A percentile compares a stretch with the other conserved stretches of the same genome.
Evolutionary conservation across 495 filamentous ascomycete genomes (phyloP).

Genomic region (Astrothelium macrocarpum): DNA sequence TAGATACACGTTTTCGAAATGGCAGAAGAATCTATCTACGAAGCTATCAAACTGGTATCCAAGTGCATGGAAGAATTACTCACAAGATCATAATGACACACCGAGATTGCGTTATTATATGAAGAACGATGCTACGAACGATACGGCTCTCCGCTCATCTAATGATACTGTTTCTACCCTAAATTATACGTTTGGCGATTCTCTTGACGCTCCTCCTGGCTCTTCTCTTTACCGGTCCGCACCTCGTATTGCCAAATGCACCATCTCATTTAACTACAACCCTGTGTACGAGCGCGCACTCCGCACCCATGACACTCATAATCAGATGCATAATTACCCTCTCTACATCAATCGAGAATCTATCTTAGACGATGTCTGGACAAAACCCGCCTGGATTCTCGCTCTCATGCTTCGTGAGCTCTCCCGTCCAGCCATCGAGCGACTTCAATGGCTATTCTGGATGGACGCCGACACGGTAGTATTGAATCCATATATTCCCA

Average conservation of each 20-base stretch:
- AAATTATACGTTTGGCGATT: not conserved
- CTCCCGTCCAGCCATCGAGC: constrained; percentile 37
- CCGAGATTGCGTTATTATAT: not conserved
- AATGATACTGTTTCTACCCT: not conserved
- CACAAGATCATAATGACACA: not conserved
- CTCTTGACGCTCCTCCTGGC: not conserved
- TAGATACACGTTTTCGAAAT: not conserved
- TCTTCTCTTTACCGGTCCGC: not conserved
- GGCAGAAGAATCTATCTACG: not conserved
- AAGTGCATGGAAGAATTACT: not conserved
- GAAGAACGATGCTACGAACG: not conserved
- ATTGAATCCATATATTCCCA: constrained; percentile 43
- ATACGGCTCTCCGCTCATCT: not conserved
- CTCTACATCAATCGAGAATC: constrained; percentile 26
- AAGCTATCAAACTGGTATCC: constrained; percentile 1
- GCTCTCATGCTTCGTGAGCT: constrained; percentile 41
- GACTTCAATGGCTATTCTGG: constrained; percentile 47
- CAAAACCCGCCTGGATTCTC: constrained; percentile 42
- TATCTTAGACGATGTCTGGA: constrained; percentile 33
- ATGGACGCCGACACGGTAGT: constrained; percentile 44
- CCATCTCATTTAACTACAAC: constrained; percentile 27
- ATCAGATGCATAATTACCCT: constrained; percentile 27
- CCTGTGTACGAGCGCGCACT: constrained; percentile 28
- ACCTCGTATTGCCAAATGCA: constrained; percentile 26
- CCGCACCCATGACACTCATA: constrained; percentile 27